phyloP scores from a whole-genome alignment of 1,284 basidiomycete species.

The Trametes versicolor region DNA sequence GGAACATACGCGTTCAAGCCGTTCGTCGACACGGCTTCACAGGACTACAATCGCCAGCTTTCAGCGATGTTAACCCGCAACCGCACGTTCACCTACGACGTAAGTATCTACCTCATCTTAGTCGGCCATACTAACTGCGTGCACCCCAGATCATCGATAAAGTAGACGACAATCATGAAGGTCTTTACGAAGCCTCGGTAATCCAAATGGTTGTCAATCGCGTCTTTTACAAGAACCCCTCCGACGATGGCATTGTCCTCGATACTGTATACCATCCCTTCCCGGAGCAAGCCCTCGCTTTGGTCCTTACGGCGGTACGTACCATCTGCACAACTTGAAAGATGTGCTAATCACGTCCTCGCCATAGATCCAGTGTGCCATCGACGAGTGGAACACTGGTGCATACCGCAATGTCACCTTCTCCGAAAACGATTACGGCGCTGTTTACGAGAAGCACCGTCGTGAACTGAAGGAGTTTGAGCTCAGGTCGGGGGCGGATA shows the following conservation, averaged over 20 bases:
- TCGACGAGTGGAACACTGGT: constrained; percentile 18
- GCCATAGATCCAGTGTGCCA: constrained; percentile 15
- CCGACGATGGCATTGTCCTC: constrained; percentile 14
- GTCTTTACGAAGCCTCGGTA: constrained; percentile 10
- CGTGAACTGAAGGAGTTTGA: neutral
- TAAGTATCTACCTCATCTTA: neutral
- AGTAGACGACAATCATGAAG: neutral
- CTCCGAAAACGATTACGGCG: constrained; percentile 1
- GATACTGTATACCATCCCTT: constrained; percentile 7
- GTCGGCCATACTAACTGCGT: neutral
- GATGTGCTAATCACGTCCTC: too few species aligned
- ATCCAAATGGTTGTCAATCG: constrained; percentile 11
- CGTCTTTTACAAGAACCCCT: constrained; percentile 13
- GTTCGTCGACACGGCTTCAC: neutral
- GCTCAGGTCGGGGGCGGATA: neutral
- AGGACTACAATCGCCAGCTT: neutral
- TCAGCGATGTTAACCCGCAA: neutral
- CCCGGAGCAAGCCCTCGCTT: constrained; percentile 1
- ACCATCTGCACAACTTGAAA: too few species aligned
- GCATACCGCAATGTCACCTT: neutral
- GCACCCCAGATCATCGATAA: neutral
- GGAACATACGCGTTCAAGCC: constrained; percentile 10
- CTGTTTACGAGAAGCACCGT: neutral
- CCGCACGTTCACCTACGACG: constrained; percentile 5
- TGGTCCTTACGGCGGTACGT: constrained; percentile 19